Conservation (phyloP, 2,329 filamentous ascomycete genomes). For the Claviceps sp. region DNA sequence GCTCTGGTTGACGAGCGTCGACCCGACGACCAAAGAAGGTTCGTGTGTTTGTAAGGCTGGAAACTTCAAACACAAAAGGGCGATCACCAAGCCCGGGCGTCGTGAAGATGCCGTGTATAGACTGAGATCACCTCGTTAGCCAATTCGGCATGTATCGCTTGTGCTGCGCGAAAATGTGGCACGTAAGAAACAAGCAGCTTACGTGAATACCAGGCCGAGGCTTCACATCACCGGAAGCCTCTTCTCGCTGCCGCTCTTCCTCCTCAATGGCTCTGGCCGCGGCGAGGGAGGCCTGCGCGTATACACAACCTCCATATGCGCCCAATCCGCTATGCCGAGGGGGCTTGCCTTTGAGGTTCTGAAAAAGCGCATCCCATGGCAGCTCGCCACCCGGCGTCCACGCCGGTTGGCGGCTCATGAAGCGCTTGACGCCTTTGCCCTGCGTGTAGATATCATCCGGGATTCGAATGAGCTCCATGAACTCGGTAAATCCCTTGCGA, state of each 20-base stretch:
- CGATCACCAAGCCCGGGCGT: conserved; percentile 31
- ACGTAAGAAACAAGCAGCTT: conserved; percentile 8
- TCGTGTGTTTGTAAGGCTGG: conserved; percentile 28
- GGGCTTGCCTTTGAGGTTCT: conserved; percentile 6
- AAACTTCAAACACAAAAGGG: conserved; percentile 39
- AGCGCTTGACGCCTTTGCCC: conserved; percentile 9
- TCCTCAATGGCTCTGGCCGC: conserved; percentile 20
- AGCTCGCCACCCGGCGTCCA: conserved; percentile 20
- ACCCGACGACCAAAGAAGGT: conserved; percentile 37
- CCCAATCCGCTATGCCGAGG: conserved; percentile 8
- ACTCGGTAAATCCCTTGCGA: conserved; percentile 17
- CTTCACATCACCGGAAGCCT: conserved; percentile 4
- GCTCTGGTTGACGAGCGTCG: conserved; percentile 31
- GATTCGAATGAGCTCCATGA: conserved; percentile 15
- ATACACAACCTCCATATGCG: conserved; percentile 26
- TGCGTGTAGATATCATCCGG: conserved; percentile 6
- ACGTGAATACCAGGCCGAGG: conserved; percentile 24
- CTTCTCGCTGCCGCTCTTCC: conserved; percentile 13
- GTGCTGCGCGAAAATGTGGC: too few relatives aligned
- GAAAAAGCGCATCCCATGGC: conserved; percentile 14
- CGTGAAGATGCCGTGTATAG: conserved; percentile 43
- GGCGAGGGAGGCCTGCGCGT: conserved; percentile 23
- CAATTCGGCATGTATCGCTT: too few relatives aligned
- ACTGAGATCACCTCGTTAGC: conserved; percentile 19
- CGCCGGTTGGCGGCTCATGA: conserved; percentile 19